Evolutionary conservation across 352 stramenopile genomes (phyloP).

Genomic region (Peronospora tabacina): DNA sequence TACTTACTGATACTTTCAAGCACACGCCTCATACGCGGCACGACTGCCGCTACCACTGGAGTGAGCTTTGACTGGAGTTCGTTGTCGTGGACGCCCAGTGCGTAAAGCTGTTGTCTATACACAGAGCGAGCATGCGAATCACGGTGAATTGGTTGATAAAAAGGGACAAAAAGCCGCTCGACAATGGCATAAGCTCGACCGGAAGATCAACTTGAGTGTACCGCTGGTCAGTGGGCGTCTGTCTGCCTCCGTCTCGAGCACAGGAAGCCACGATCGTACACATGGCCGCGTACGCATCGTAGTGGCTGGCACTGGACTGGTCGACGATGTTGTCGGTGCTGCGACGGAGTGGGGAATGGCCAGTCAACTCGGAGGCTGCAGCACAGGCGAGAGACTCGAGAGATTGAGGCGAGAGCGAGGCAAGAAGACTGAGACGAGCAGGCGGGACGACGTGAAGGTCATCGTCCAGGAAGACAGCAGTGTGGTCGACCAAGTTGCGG

Average conservation of each 20-base stretch:
- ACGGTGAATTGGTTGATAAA: too few relatives aligned
- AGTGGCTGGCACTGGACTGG: neutral
- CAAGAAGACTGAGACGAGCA: conserved; percentile 7
- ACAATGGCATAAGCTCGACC: too few relatives aligned
- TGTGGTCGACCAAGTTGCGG: neutral
- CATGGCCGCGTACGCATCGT: conserved; percentile 25
- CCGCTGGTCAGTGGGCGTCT: conserved; percentile 11
- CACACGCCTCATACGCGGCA: conserved; percentile 23
- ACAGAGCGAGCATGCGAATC: too few relatives aligned
- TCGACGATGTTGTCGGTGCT: conserved; percentile 2
- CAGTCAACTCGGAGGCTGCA: conserved; percentile 21
- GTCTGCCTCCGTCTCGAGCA: conserved; percentile 15
- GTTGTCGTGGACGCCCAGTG: conserved; percentile 29
- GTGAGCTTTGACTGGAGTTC: conserved; percentile 22
- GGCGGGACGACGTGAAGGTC: conserved; percentile 15
- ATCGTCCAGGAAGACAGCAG: conserved; percentile 10
- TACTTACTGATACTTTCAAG: conserved; percentile 32
- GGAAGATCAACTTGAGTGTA: conserved; percentile 4
- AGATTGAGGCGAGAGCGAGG: conserved; percentile 7
- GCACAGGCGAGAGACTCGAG: conserved; percentile 22
- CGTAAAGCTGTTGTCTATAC: conserved; percentile 25
- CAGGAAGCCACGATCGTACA: conserved; percentile 23
- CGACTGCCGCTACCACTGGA: conserved; percentile 9
- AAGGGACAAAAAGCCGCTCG: too few relatives aligned
- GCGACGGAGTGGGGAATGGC: neutral